Evolutionary conservation across 2,329 filamentous ascomycete genomes (phyloP).

Genomic region (Penicillium occitanis): DNA sequence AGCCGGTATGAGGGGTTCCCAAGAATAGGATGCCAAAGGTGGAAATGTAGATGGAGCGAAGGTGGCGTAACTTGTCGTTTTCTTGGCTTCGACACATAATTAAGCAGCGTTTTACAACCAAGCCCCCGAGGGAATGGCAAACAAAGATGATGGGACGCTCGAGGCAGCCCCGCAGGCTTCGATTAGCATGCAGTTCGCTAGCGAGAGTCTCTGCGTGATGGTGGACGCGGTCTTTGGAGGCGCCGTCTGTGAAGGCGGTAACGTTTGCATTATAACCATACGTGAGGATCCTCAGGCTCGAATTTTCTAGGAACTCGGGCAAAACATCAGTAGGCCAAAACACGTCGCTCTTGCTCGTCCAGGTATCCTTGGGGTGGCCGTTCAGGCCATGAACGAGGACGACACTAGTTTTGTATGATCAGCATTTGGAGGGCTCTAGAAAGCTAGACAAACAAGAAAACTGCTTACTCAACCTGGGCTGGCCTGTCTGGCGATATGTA

Average conservation of each 20-base stretch:
- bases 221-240: slow-evolving; percentile 65
- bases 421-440: not conserved
- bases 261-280: slow-evolving; percentile 74
- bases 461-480: slow-evolving; percentile 37
- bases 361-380: slow-evolving; percentile 64
- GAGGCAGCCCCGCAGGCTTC: slow-evolving; percentile 53
- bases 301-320: slow-evolving; percentile 57
- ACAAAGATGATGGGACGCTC: slow-evolving; percentile 73
- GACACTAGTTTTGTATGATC: slow-evolving; percentile 40
- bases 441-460: not conserved
- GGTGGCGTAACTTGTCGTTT: slow-evolving; percentile 60
- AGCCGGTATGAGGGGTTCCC: slow-evolving; percentile 72
- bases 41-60: slow-evolving; percentile 68
- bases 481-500: slow-evolving; percentile 39
- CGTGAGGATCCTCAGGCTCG: slow-evolving; percentile 64
- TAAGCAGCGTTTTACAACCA: slow-evolving; percentile 69
- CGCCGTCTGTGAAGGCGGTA: slow-evolving; percentile 52
- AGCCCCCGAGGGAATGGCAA: slow-evolving; percentile 70
- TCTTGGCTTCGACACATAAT: slow-evolving; percentile 65
- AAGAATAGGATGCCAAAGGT: slow-evolving; percentile 76
- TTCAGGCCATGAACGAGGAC: slow-evolving; percentile 71
- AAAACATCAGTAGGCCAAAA: slow-evolving; percentile 72
- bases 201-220: slow-evolving; percentile 71
- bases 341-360: slow-evolving; percentile 51
- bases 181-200: slow-evolving; percentile 61